Base-by-base conservation (phyloP, 768 basidiomycete species). In the Termitomyces heimii region DNA sequence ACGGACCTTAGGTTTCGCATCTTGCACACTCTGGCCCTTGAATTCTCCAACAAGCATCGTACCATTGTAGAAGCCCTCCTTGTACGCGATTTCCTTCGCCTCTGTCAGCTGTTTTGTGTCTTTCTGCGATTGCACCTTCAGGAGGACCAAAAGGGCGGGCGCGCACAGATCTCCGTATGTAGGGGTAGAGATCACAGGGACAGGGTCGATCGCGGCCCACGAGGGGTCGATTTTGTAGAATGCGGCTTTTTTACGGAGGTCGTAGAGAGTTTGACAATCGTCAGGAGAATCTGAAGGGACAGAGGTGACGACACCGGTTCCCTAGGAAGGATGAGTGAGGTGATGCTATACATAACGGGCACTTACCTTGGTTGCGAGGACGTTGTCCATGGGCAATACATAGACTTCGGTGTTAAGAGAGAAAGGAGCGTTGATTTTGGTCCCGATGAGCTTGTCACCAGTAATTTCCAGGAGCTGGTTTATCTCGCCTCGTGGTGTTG, bases 201-300 rank as follows among this genome's bases (percentile, higher is more conserved):
- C 78, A 5, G 92, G 92, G 60, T 96, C 88, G 56, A 90, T 77
- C 4, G 87, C 77, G 4, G 83, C 85, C 96, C 96, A 99, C 24
- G 82, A 75, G 5, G 94, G 85, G 62, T 96, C 84, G 64, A 99
- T 93, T 68, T 92, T 91, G 81, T 98, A 99, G 75, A 87, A 95
- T 53, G 94, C 94, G 47, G 95, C 82, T 73, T 99, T 99, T 75
- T 98, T 98, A 66, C 89, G 88, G 31, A 99, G 79, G 67, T 98
- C 96, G 65, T 84, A 84, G 52, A 94, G 77, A 4, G 93, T 96
- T 62, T 85, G 83, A 72, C 84, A 98, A 69, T 99, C 97, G 69
- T 98, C 97, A 4, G 97, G 97, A 5, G 97, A 98, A 69, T 99
- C 97, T 8, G 97, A 97, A 0, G 97, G 95, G 6, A 97, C 95